Conservation (phyloP, 1,139 yeast species). For the Kodamaea plutei region DNA sequence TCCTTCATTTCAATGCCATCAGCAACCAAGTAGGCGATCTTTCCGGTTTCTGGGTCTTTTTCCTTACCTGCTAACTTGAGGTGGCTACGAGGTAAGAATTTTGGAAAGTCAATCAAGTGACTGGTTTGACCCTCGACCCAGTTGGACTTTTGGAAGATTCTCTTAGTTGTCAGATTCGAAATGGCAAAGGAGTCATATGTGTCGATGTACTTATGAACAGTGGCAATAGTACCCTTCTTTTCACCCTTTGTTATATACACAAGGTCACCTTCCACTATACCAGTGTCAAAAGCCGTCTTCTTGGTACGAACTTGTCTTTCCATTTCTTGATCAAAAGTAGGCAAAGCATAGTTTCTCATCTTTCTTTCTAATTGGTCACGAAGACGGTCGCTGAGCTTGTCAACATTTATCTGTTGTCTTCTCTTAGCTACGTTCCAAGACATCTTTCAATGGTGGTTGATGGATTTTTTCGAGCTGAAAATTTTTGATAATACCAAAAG, state of each 20-base stretch:
- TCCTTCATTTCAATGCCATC: constrained; percentile 66
- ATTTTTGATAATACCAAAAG: constrained; percentile 7
- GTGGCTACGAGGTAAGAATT: constrained; percentile 44
- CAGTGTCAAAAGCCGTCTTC: constrained; percentile 29
- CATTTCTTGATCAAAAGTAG: constrained; percentile 28
- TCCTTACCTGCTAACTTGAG: constrained; percentile 74
- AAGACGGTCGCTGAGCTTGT: constrained; percentile 28
- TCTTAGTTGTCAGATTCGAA: constrained; percentile 34
- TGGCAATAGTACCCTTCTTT: constrained; percentile 68
- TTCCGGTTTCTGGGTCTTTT: constrained; percentile 55
- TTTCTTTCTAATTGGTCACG: constrained; percentile 26
- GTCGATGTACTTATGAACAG: constrained; percentile 29
- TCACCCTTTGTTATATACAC: constrained; percentile 60
- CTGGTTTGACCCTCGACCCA: constrained; percentile 75
- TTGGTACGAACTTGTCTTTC: not conserved
- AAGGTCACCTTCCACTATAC: constrained; percentile 40
- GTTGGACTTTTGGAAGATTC: constrained; percentile 54
- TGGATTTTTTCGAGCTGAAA: too few relatives aligned
- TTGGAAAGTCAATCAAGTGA: constrained; percentile 66
- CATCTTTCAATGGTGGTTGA: too few relatives aligned
- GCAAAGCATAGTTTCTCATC: constrained; percentile 23
- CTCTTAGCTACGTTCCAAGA: constrained; percentile 36
- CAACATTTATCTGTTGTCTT: constrained; percentile 37
- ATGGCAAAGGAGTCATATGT: constrained; percentile 32
- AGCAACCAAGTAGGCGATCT: constrained; percentile 65